Percentiles rank a stretch among this genome's conserved stretches.
phyloP scores from a whole-genome alignment of 2,329 filamentous ascomycete genomes.

The Penicillium sp. region DNA sequence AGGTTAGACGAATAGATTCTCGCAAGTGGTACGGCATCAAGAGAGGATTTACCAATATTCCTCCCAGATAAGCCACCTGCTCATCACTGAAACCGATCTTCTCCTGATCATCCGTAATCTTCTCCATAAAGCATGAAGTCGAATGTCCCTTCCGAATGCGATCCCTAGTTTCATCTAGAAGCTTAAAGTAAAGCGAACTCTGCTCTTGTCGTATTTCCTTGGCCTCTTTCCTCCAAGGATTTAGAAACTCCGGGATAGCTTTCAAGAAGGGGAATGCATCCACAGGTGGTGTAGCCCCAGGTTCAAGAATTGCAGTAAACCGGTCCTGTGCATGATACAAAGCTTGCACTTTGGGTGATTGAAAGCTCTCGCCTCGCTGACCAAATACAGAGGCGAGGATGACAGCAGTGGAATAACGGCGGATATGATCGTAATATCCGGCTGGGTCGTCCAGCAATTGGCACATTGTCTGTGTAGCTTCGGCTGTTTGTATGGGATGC shows the following conservation, averaged over 20 bases:
- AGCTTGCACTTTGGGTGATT: slow-evolving; percentile 13
- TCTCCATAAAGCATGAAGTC: not conserved
- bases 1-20: not conserved
- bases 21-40: not conserved
- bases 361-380: slow-evolving; percentile 6
- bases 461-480: slow-evolving; percentile 17
- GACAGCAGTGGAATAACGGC: slow-evolving; percentile 18
- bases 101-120: not conserved
- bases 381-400: slow-evolving; percentile 17
- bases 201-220: slow-evolving; percentile 2
- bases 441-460: slow-evolving; percentile 14
- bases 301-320: slow-evolving; percentile 12
- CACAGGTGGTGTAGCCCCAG: slow-evolving; percentile 16
- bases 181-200: not conserved
- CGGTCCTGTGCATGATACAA: slow-evolving; percentile 1
- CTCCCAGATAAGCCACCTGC: not conserved
- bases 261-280: slow-evolving; percentile 18
- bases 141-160: not conserved
- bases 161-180: not conserved
- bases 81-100: not conserved
- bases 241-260: slow-evolving; percentile 14
- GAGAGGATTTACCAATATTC: not conserved
- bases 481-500: slow-evolving; percentile 18
- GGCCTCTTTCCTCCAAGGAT: slow-evolving; percentile 6
- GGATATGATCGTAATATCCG: slow-evolving; percentile 14